Base-by-base conservation (phyloP, 176 grass and related monocot genomes). In the Neostapfia colusana region DNA sequence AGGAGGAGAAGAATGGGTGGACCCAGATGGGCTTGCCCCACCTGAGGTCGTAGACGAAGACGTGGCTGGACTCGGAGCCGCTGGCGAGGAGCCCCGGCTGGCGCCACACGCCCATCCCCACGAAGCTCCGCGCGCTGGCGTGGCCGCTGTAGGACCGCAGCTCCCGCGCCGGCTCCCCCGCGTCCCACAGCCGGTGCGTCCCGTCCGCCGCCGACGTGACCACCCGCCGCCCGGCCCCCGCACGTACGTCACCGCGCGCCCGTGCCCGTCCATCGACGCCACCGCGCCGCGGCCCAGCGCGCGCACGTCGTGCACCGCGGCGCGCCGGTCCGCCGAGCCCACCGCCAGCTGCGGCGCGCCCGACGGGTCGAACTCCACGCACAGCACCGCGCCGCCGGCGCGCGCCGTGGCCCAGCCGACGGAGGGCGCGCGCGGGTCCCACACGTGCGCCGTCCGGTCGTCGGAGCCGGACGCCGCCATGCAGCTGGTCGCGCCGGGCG, bases 21-120 rank as follows among this genome's bases (percentile, higher is more conserved):
- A 94, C 87, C 95, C 95, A 98, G 36, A 98, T 74, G 21, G 95
- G 91, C 44, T 83, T 86, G 61, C 69, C 78, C 95, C 95, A 98
- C 17, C 89, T 64, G 57, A 98, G 83, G 64, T 98, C 95, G 85
- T 98, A 92, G 34, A 98, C 95, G 82, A 94, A 98, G 68, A 98
- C 89, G 79, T 93, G 84, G 50, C 86, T 88, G 77, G 79, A 92
- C 87, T 98, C 91, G 14, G 95, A 98, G 0, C 95, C 95, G 25
- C 91, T 92, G 28, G 86, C 95, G 13, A 94, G 54, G 10, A 98
- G 89, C 7, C 89, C 91, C 0, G 61, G 79, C 0, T 46, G 63
- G 8, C 87, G 83, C 95, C 95, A 98, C 69, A 98, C 73, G 15
- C 87, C 89, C 95, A 98, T 90, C 25, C 95, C 95, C 44, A 98